Evolutionary conservation across 257 asterid species (phyloP).

Genomic region (Petunia axillaris): DNA sequence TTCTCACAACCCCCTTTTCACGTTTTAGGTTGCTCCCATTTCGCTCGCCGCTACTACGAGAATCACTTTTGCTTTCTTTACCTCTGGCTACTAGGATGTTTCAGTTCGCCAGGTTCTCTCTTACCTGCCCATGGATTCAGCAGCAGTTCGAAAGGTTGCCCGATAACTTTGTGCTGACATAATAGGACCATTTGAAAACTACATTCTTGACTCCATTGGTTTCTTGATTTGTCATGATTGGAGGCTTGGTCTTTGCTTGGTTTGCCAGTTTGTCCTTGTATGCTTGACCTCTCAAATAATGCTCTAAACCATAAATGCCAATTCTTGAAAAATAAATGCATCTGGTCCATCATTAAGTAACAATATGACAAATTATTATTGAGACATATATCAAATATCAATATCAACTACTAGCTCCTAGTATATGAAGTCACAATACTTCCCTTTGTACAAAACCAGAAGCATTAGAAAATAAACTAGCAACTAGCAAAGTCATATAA

Average conservation of each 20-base stretch:
- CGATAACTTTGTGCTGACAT: neutral
- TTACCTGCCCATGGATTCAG: no score
- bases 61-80: no score
- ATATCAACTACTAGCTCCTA: neutral
- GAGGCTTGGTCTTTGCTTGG: conserved; percentile 11
- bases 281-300: neutral
- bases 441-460: neutral
- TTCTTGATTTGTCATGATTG: conserved; percentile 26
- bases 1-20: no score
- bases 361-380: neutral
- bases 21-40: no score
- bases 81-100: no score
- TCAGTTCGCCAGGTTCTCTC: no score
- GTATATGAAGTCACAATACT: neutral
- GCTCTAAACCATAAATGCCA: conserved; percentile 14
- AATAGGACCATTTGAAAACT: conserved; percentile 11
- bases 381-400: neutral
- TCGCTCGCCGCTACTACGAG: no score
- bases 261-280: conserved; percentile 7
- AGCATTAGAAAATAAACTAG: no score
- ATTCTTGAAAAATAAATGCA: conserved; percentile 20
- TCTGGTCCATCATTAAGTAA: conserved; percentile 18
- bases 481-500: no score
- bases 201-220: conserved; percentile 16
- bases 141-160: no score